Evolutionary conservation across 2,329 filamentous ascomycete species (phyloP), one percentile per base, ranked within the genome.

Genomic region (Dactylellina sp.): DNA sequence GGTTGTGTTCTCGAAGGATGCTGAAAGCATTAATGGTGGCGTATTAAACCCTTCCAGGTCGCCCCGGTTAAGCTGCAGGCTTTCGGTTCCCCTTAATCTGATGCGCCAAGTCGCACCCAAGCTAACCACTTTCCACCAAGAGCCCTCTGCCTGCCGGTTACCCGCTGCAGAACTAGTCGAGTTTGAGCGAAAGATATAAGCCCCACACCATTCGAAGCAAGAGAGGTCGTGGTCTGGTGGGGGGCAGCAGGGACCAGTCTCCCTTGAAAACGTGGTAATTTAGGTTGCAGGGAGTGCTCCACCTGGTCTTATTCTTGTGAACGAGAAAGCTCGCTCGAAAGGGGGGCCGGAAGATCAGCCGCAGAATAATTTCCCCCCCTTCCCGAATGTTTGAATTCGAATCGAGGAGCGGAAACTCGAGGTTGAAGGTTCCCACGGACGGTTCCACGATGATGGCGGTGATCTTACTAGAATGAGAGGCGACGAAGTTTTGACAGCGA

Each of bases 51-150:
- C 22, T 32, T 32, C 42, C 22, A 24, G 65, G 65, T 56, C 28
- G 2, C 52, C 61, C 60, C 40, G 53, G 42, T 32, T 16, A 47
- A 35, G 40, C 46, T 57, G 60, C 44, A 47, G 53, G 56, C 52
- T n/a, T 42, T 61, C 68, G 70, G 61, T 35, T 74, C 70, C 70
- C 70, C 70, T 66, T 74, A 66, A 74, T 66, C 66, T 71, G 65
- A 61, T 60, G 70, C 56, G 70, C 70, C 70, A 74, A 74, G 70
- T 46, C 39, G 52, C 66, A 71, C 49, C 50, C 25, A 5, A 46
- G 18, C 66, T 71, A 52, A 59, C 57, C 56, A 24, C 24, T 52
- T 49, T 46, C 39, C 28, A 40, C 50, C 25, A 44, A n/a, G 35
- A 63, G 24, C 39, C 28, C 28, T 37, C 9, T 22, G 18, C 14